Base-by-base conservation (phyloP, 2,329 filamentous ascomycete genomes). In the Ustilaginoidea virens region DNA sequence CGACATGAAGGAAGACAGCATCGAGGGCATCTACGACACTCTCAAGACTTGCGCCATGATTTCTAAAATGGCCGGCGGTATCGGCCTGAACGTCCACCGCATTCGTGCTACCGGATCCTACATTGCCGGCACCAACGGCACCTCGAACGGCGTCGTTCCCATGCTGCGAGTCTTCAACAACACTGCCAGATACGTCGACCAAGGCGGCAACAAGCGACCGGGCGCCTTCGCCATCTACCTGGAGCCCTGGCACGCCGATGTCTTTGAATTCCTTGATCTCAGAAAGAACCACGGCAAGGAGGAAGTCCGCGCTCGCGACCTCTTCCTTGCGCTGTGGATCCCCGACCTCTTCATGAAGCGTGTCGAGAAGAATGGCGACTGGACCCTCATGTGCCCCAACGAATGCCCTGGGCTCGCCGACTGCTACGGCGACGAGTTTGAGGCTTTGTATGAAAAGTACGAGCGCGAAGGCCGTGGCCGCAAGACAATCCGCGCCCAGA, bases 91-190 rank as follows among this genome's bases (percentile, higher is more conserved):
- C 49, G 77, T 87, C 29, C 90, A 98, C 63, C 79, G 86, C 47
- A 98, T 98, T 47, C 85, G 90, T 56, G 82, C 90, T 37, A 98
- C 90, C 31, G 87, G 90, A 37, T 93, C 90, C 17, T 98, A 98
- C 61, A 98, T 98, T 56, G 82, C 80, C 36, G 90, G 90, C 47
- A 98, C 90, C 45, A 98, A 98, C 49, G 90, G 90, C 43, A 93
- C 87, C 33, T 98, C 90, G 32, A 98, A 98, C 50, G 90, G 90
- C 47, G 80, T 98, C 42, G 77, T 92, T 32, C 90, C 90, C 39
- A 96, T 98, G 90, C 78, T 98, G 21, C 80, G 90, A 40, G 90
- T 98, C 36, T 98, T 86, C 72, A 96, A 98, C 69, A 96, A 98
- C 68, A 98, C 90, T 37, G 90, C 90, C 35, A 77, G 90, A 56